Percentiles rank a stretch among this genome's conserved stretches.
phyloP scores from a whole-genome alignment of 2,329 filamentous ascomycete species.

The Kalaharituber pfeilii region DNA sequence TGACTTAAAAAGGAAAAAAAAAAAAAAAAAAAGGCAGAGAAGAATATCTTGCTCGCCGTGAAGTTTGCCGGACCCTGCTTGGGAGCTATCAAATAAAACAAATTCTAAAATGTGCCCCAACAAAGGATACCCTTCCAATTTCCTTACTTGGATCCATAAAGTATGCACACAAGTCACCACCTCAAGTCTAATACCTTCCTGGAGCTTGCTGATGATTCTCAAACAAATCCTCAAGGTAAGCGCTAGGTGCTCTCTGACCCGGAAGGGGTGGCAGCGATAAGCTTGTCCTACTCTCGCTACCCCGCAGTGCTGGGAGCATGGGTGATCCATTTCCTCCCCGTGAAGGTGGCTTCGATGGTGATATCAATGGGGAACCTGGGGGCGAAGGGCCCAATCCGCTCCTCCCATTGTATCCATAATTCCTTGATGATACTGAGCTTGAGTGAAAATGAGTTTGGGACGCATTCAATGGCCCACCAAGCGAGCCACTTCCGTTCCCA shows the following conservation, averaged over 20 bases:
- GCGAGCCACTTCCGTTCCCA: constrained; percentile 25
- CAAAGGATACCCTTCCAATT: no score
- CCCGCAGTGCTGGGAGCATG: constrained; percentile 21
- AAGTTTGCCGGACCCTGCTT: no score
- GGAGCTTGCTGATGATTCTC: constrained; percentile 42
- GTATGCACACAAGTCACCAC: no score
- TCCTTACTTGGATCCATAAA: no score
- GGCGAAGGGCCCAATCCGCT: constrained; percentile 16
- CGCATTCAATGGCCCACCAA: constrained; percentile 24
- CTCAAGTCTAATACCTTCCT: constrained; percentile 9
- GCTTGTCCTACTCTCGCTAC: constrained; percentile 44
- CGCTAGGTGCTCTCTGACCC: constrained; percentile 54
- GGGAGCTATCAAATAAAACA: no score
- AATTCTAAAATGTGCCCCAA: no score
- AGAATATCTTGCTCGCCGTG: no score
- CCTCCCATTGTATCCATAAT: constrained; percentile 11
- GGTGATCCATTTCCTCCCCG: constrained; percentile 16
- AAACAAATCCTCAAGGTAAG: constrained; percentile 77
- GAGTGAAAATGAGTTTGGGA: constrained; percentile 19
- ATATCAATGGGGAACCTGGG: constrained; percentile 19
- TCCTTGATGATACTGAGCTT: constrained; percentile 16
- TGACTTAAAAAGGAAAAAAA: constrained; percentile 4
- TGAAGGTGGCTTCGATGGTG: constrained; percentile 17
- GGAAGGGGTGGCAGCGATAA: constrained; percentile 45
- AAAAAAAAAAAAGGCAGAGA: constrained; percentile 21